Percentiles rank a stretch among this genome's conserved stretches.
Conservation (phyloP, 495 filamentous ascomycete species). For the Niebla homalea region DNA sequence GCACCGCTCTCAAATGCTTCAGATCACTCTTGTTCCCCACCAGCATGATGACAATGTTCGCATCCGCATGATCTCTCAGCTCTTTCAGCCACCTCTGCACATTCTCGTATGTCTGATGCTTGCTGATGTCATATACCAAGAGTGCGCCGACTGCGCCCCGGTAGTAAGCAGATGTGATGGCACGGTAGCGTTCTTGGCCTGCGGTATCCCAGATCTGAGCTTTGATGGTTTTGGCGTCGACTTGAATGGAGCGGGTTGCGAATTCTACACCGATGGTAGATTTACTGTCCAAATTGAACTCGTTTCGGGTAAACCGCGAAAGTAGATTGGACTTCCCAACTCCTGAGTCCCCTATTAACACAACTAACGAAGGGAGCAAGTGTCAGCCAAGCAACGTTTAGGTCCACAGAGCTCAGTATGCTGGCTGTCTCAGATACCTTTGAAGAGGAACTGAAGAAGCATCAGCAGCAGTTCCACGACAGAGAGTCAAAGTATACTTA, state of each 20-base stretch:
- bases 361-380: constrained; percentile 46
- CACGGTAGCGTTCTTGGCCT: constrained; percentile 96
- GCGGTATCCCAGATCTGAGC: constrained; percentile 99
- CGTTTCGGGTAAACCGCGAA: constrained; percentile 98
- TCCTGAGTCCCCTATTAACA: constrained; percentile 96
- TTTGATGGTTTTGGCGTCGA: constrained; percentile 99
- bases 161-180: constrained; percentile 98
- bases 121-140: constrained; percentile 98
- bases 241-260: constrained; percentile 95
- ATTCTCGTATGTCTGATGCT: constrained; percentile 98
- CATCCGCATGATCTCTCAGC: constrained; percentile 92
- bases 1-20: constrained; percentile 91
- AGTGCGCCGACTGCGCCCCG: constrained; percentile 93
- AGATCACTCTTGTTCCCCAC: constrained; percentile 99
- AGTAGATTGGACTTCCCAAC: constrained; percentile 99
- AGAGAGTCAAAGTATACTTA: constrained; percentile 37
- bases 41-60: constrained; percentile 99
- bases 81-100: constrained; percentile 99
- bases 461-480: constrained; percentile 13
- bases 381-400: neutral
- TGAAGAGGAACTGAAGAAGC: constrained; percentile 83
- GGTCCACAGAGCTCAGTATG: constrained; percentile 13
- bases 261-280: constrained; percentile 99
- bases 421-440: constrained; percentile 27
- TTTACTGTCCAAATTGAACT: constrained; percentile 99